These are phyloP conservation scores for Liquidambar formosana DNA, from an alignment of 164 flowering plant genomes.

Conservation along the genomic window DNA sequence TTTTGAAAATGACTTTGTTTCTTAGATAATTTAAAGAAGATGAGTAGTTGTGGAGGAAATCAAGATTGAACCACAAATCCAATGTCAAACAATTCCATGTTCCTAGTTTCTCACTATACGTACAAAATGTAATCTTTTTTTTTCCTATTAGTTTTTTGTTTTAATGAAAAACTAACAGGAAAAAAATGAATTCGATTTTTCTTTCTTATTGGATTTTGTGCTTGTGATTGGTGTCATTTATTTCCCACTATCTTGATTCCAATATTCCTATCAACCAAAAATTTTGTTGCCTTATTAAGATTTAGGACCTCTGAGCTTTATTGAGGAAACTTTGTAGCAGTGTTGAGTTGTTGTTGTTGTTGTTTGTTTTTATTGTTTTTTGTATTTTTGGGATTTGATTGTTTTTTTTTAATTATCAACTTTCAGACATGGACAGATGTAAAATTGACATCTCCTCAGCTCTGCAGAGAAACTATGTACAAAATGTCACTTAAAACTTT, in stretches of 20 bases:
- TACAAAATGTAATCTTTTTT: too few relatives aligned
- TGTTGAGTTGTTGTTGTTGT: neutral
- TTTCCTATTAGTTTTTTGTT: neutral
- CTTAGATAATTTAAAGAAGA: too few relatives aligned
- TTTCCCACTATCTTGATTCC: neutral
- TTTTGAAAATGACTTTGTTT: too few relatives aligned
- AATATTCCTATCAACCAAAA: neutral
- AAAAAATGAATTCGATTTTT: neutral
- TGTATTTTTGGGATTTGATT: neutral
- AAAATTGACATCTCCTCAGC: constrained; percentile 92
- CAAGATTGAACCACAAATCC: too few relatives aligned
- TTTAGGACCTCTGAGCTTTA: too few relatives aligned
- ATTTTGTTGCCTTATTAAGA: neutral
- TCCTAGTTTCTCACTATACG: too few relatives aligned
- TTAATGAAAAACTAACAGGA: neutral
- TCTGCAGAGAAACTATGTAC: constrained; percentile 72
- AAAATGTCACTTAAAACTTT: constrained; percentile 71
- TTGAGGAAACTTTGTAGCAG: too few relatives aligned
- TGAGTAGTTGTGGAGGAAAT: too few relatives aligned
- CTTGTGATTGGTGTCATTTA: neutral
- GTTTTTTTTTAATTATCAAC: constrained; percentile 6
- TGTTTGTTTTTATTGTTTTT: neutral
- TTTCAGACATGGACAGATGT: constrained; percentile 88
- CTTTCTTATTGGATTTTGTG: neutral
- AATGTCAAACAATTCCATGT: too few relatives aligned